Base-by-base conservation (phyloP, 2,329 filamentous ascomycete genomes). In the Scopulariopsis brevicaulis region DNA sequence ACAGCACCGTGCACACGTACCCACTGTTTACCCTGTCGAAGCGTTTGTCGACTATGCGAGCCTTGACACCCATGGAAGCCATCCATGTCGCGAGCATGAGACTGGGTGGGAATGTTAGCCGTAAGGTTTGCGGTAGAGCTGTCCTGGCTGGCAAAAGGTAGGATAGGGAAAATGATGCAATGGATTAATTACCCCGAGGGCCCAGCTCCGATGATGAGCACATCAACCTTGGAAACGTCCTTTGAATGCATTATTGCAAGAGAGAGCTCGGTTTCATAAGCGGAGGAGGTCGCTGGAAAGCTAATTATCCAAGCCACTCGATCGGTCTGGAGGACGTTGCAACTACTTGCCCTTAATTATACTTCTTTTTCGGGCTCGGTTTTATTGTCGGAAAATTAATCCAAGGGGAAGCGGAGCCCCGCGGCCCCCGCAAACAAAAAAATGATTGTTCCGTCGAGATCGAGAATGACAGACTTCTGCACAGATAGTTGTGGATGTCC, bases 21-120 rank as follows among this genome's bases (percentile, higher is more conserved):
- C 74, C 71, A 60, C 76, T 71, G 37, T 74, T 70, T 61, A 76
- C 70, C 20, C 73, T 71, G 8, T 67, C 68, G 61, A 70, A 71
- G 48, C 74, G 68, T 64, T 76, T 76, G 64, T 77, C 74, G n/a
- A 77, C 65, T 34, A 77, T 71, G n/a, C 74, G 70, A 4, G 73
- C 66, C n/a, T 67, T 66, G 56, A 77, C 63, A 14, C 73, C 73
- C 53, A 70, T 69, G 28, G 71, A 68, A 3, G 73, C 69, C 63
- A 77, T 67, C 71, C 73, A 77, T 14, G 70, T 59, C 4, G 73
- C 70, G 37, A 74, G 66, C 73, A 77, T 76, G 40, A 76, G 50
- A 24, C 50, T 53, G 15, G 50, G 8, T 22, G 20, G 18, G 18
- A 15, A n/a, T n/a, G n/a, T 5, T 53, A 24, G 28, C 22, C 15